Base-by-base conservation (phyloP, 495 filamentous ascomycete genomes). In the Tuber calosporum region DNA sequence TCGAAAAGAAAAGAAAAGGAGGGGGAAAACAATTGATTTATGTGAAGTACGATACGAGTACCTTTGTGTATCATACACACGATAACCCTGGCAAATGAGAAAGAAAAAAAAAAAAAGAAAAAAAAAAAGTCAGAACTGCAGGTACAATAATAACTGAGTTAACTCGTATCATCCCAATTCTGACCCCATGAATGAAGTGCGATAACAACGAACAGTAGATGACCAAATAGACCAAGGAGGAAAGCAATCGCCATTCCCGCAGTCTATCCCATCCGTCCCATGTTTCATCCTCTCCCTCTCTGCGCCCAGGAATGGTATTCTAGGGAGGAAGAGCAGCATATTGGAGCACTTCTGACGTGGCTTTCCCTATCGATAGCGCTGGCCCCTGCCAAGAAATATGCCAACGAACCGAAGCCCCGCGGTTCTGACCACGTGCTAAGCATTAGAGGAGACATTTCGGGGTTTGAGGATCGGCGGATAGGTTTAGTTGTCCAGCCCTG, bases 341-440 rank as follows among this genome's bases (percentile, higher is more conserved):
- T 30, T 34, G 26, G 53, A 34, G 53, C 53, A 62, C 53, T 34
- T 62, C 53, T 62, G 53, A 62, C 53, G 53, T 62, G 53, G 53
- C 53, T 62, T 62, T 5, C 4, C 53, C 53, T 34, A 62, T 62
- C 26, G 26, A 62, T 62, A 62, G 53, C 4, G 26, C 53, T 34
- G 53, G 53, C 13, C 26, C 53, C 53, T 62, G 53, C 53, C 53
- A 62, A 62, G 53, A 17, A 34, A 34, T 26, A 22, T 62, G 53
- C 53, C 53, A 62, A 17, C 53, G 53, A 62, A 62, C 30, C 53
- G 53, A 62, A 62, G 15, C 53, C 13, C 53, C n/a, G 30, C 53
- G 13, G 26, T 62, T 34, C 53, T 34, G 13, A 26, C 53, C 53
- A 62, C 34, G 53, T 17, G 53, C 26, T 62, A 17, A 6, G 53